These are phyloP conservation scores for Camellia lanceoleosa DNA, from an alignment of 148 eudicot species.

Conservation along the genomic window DNA sequence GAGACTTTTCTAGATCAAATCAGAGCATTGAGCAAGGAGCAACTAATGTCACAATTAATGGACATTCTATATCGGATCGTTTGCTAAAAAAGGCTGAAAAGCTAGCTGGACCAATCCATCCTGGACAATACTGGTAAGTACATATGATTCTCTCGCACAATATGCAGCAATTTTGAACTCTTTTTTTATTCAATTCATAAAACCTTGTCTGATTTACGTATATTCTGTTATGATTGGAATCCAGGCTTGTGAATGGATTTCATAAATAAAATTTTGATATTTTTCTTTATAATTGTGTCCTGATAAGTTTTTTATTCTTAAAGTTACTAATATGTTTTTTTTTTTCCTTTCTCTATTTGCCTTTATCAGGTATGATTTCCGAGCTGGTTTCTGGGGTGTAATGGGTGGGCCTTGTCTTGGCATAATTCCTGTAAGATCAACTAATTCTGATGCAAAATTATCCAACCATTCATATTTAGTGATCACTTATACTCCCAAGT, in stretches of 20 bases:
- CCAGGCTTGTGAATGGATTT: not conserved
- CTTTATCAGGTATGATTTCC: constrained; percentile 72
- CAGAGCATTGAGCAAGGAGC: constrained; percentile 40
- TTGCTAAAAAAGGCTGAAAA: constrained; percentile 84
- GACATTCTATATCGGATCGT: constrained; percentile 68
- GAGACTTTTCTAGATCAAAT: constrained; percentile 45
- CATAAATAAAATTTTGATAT: no score
- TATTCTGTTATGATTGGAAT: not conserved
- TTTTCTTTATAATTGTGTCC: no score
- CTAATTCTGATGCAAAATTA: not conserved
- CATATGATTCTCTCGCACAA: constrained; percentile 3
- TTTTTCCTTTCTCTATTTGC: not conserved
- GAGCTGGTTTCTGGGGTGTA: constrained; percentile 98
- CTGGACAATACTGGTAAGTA: constrained; percentile 87
- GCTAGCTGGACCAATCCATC: constrained; percentile 71
- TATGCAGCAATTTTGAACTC: not conserved
- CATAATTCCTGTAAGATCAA: constrained; percentile 80
- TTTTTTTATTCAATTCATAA: not conserved
- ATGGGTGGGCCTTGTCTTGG: constrained; percentile 97
- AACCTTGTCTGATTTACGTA: not conserved
- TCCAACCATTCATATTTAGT: not conserved
- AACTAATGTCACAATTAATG: constrained; percentile 64
- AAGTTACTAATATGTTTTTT: not conserved
- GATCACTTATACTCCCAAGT: not conserved
- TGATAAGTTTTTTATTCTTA: not conserved